phyloP scores from a whole-genome alignment of 441 rosid genomes.

The Eruca vesicaria region DNA sequence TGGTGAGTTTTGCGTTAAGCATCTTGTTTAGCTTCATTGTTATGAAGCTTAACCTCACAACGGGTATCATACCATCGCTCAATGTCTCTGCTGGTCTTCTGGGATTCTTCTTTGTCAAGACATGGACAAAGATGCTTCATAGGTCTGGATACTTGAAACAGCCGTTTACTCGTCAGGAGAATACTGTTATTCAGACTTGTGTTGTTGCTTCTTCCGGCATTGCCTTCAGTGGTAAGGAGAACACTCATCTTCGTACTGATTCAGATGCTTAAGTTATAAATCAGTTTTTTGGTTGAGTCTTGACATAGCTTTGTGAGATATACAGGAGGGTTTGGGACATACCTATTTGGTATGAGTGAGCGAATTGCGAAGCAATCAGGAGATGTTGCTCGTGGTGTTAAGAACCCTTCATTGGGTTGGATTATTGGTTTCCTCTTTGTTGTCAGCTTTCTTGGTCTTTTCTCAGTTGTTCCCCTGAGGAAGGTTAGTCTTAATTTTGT shows the following conservation, averaged over 20 bases:
- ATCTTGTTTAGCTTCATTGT: conserved; percentile 79
- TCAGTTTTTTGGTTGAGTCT: no score
- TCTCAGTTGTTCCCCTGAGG: conserved; percentile 76
- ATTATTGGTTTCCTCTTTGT: conserved; percentile 73
- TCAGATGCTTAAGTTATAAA: no score
- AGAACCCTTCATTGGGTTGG: conserved; percentile 69
- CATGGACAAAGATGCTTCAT: conserved; percentile 49
- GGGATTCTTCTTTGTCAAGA: conserved; percentile 67
- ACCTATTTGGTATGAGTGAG: conserved; percentile 73
- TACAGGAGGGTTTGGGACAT: conserved; percentile 80
- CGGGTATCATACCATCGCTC: conserved; percentile 83
- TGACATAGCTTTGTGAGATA: no score
- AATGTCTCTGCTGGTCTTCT: conserved; percentile 85
- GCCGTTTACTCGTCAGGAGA: conserved; percentile 84
- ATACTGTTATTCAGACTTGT: conserved; percentile 83
- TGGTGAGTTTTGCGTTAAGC: conserved; percentile 54
- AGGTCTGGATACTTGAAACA: conserved; percentile 53
- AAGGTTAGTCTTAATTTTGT: conserved; percentile 37
- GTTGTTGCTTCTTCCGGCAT: conserved; percentile 89
- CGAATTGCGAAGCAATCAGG: conserved; percentile 52
- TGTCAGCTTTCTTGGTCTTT: conserved; percentile 87
- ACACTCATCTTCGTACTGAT: neutral
- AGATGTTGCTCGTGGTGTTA: conserved; percentile 50
- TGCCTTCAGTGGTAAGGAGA: conserved; percentile 72
- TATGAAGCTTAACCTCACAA: conserved; percentile 84